Evolutionary conservation across 768 basidiomycete genomes (phyloP).

Genomic region (Boletus rubroflammeus): DNA sequence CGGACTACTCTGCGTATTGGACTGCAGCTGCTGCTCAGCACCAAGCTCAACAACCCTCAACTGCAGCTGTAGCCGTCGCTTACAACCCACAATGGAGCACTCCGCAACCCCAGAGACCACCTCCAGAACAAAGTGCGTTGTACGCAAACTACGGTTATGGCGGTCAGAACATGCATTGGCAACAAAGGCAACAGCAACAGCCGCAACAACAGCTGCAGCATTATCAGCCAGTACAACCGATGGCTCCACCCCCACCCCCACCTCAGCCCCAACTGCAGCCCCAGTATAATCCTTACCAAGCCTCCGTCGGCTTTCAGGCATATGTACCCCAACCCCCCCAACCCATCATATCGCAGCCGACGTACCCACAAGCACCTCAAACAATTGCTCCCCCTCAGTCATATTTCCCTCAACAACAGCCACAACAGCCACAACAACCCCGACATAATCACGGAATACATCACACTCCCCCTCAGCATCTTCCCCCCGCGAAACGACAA

Average conservation of each 20-base stretch:
- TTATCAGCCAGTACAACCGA: constrained; percentile 46
- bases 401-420: constrained; percentile 38
- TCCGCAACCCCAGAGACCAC: constrained; percentile 61
- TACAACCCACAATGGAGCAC: constrained; percentile 68
- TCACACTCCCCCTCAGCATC: constrained; percentile 71
- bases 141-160: constrained; percentile 94
- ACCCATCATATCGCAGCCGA: constrained; percentile 46
- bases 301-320: constrained; percentile 58
- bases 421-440: constrained; percentile 39
- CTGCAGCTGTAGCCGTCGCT: constrained; percentile 41
- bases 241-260: constrained; percentile 49
- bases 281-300: constrained; percentile 75
- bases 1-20: constrained; percentile 81
- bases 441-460: constrained; percentile 48
- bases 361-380: constrained; percentile 43
- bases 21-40: constrained; percentile 51
- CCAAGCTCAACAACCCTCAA: constrained; percentile 33
- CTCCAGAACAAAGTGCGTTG: constrained; percentile 76
- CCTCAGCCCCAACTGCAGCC: constrained; percentile 57
- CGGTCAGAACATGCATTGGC: constrained; percentile 57
- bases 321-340: constrained; percentile 64
- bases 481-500: constrained; percentile 90
- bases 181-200: constrained; percentile 63
- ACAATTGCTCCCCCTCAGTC: constrained; percentile 39
- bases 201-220: constrained; percentile 46